phyloP scores from a whole-genome alignment of 179 eudicot species.

The Beta corolliflora region DNA sequence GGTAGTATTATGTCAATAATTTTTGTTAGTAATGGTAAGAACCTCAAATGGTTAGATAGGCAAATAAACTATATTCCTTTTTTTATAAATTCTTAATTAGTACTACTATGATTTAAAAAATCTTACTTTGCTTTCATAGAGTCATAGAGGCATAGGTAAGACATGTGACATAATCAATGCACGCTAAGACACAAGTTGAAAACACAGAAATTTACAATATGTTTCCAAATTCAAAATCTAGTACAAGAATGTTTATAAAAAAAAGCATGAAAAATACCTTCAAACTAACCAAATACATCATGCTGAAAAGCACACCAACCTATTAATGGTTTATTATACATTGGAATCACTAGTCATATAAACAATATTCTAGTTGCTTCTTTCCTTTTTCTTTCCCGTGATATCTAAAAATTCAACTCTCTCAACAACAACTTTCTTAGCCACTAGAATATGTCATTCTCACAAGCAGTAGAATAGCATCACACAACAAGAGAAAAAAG shows the following conservation, averaged over 20 bases:
- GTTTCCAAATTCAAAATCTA: neutral
- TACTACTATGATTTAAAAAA: no score
- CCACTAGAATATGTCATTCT: slow-evolving; percentile 20
- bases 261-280: slow-evolving; percentile 20
- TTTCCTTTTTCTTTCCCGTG: neutral
- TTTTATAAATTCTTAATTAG: no score
- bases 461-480: neutral
- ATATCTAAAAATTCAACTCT: slow-evolving; percentile 5
- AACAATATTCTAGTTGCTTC: slow-evolving; percentile 15
- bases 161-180: slow-evolving; percentile 17
- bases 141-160: neutral
- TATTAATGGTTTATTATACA: neutral
- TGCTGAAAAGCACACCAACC: slow-evolving; percentile 15
- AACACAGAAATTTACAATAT: neutral
- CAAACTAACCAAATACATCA: slow-evolving; percentile 15
- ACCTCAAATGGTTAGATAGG: no score
- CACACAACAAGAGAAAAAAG: neutral
- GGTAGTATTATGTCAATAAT: no score
- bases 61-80: no score
- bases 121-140: neutral
- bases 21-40: no score
- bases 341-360: slow-evolving; percentile 13
- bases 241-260: neutral
- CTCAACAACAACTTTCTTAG: neutral
- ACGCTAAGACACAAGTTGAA: slow-evolving; percentile 10